Conservation (phyloP, 352 stramenopile genomes). For the Globisporangium nodosum region DNA sequence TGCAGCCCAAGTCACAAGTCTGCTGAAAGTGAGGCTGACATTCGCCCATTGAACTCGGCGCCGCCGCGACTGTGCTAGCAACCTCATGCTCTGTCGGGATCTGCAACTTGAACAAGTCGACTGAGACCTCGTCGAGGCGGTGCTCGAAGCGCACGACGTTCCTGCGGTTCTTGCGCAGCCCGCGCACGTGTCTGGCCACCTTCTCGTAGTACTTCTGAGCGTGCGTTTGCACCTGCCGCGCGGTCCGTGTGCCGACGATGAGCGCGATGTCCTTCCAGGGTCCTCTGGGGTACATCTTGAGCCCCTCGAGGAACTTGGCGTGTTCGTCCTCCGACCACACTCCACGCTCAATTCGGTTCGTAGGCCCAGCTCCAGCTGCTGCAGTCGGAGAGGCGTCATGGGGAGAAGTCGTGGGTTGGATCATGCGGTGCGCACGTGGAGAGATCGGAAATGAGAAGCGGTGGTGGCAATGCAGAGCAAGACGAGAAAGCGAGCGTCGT, state of each 20-base stretch:
- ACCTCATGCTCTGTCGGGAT: neutral
- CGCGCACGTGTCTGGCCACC: conserved; percentile 50
- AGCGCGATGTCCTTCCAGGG: conserved; percentile 24
- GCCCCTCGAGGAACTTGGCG: conserved; percentile 21
- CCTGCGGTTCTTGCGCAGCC: conserved; percentile 54
- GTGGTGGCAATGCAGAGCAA: no score
- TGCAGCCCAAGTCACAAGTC: neutral
- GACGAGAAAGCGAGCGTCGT: no score
- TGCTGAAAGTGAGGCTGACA: neutral
- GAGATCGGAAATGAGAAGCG: neutral
- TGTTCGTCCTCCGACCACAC: conserved; percentile 32
- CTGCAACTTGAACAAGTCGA: conserved; percentile 11
- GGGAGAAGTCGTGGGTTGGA: no score
- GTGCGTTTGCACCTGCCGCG: conserved; percentile 56
- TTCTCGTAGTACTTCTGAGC: conserved; percentile 64
- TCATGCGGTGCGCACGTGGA: neutral
- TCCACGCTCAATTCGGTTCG: conserved; percentile 6
- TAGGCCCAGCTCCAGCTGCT: no score
- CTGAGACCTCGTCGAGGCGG: conserved; percentile 35
- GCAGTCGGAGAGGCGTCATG: neutral
- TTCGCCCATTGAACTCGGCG: no score
- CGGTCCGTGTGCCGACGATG: conserved; percentile 27
- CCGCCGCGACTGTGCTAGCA: no score
- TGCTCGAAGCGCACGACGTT: conserved; percentile 42
- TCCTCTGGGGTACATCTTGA: conserved; percentile 21